Evolutionary conservation across 257 asterid genomes (phyloP), one percentile per base, ranked within the genome.

Genomic region (Solanum etuberosum): DNA sequence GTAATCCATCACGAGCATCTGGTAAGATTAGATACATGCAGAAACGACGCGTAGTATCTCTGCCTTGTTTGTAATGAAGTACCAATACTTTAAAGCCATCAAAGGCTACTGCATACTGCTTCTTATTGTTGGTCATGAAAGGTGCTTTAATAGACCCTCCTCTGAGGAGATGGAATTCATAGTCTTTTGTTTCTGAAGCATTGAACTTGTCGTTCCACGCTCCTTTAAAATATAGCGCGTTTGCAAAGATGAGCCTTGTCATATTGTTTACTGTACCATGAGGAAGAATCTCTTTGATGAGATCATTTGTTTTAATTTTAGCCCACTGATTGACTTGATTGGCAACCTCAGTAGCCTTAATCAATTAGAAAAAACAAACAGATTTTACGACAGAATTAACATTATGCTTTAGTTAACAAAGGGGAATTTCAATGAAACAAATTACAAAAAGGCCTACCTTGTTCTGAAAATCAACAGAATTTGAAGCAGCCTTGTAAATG

Each of bases 401-500:
- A 46, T 38, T 70, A 70, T 70, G 43, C 20, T 70, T 32, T 16
- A 4, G 7, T 12, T n/a, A 67, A 67, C 21, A 27, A 67, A 67
- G 1, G 0, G 40, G 5, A 15, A 27, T 67, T 13, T 31, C 76
- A 70, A 20, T 34, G 42, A 71, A 38, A 76, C 57, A 74, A 74
- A 37, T 10, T 73, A 14, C 15, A 37, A 3, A 1, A 63, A n/a
- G 70, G 32, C 31, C 88, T 70, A 94, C 96, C 94, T 93, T 93
- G 40, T 34, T 88, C 83, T 86, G 90, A 78, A 93, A 92, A 88
- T 93, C 96, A 25, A 87, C 96, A 46, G 86, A 89, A 70, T 35
- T 18, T 31, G 94, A 88, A 84, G 88, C 87, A 72, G 96, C 95
- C 88, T 65, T 92, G 89, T 91, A 92, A 87, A 77, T 18, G 40